phyloP scores from a whole-genome alignment of 2,329 filamentous ascomycete genomes.

The Aspergillus thermomutatus region DNA sequence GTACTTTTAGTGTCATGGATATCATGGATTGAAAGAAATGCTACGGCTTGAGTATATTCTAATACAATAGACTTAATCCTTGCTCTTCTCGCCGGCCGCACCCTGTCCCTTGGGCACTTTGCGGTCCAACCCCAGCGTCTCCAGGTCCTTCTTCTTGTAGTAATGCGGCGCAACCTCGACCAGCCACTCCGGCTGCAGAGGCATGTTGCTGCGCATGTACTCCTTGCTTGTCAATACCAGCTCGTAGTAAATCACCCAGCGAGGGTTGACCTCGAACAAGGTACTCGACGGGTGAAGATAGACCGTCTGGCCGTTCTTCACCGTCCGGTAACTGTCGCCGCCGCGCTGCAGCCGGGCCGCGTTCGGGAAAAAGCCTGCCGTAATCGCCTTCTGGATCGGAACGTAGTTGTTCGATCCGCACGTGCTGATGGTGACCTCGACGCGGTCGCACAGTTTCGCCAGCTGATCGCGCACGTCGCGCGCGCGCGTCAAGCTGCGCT shows the following conservation, averaged over 20 bases:
- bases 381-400: constrained; percentile 83
- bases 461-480: constrained; percentile 92
- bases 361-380: constrained; percentile 91
- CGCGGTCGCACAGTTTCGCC: constrained; percentile 84
- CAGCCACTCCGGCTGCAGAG: constrained; percentile 80
- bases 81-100: constrained; percentile 39
- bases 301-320: constrained; percentile 85
- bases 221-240: constrained; percentile 92
- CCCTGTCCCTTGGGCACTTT: constrained; percentile 65
- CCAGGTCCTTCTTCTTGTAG: constrained; percentile 87
- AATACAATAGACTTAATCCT: constrained; percentile 8
- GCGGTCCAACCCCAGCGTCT: constrained; percentile 71
- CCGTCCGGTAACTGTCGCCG: constrained; percentile 83
- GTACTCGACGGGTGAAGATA: constrained; percentile 89
- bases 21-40: too few species aligned
- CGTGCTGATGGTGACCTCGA: constrained; percentile 71
- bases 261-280: constrained; percentile 73
- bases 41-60: too few species aligned
- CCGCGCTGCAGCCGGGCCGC: constrained; percentile 78
- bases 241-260: constrained; percentile 82
- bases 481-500: constrained; percentile 81
- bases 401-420: constrained; percentile 68
- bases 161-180: constrained; percentile 90
- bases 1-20: too few species aligned
- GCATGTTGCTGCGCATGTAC: constrained; percentile 86